Conservation (phyloP, 768 basidiomycete genomes). For the Chalciporus pseudorubinellus region DNA sequence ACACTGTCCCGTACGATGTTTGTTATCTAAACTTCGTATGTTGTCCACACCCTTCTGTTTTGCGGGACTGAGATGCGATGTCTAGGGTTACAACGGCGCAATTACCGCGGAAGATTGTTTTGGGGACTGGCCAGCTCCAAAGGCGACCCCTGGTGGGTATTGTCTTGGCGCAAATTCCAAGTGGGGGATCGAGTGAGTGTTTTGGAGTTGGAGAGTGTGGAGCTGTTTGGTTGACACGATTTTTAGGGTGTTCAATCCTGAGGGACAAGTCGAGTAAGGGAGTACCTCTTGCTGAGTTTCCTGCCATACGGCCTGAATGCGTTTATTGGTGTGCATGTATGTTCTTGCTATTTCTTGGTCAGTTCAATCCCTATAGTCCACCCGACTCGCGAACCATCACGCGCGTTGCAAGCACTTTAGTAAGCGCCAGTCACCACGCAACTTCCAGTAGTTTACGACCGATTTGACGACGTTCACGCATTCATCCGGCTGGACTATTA, state of each 20-base stretch:
- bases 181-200: background rate
- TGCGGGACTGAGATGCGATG: background rate
- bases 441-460: no score
- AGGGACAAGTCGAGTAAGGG: background rate
- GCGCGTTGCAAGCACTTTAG: no score
- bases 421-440: no score
- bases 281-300: no score
- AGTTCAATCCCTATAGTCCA: background rate
- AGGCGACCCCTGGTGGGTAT: background rate
- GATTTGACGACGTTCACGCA: no score
- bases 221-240: background rate
- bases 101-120: constrained; percentile 1
- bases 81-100: background rate
- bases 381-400: no score
- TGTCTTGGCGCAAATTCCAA: background rate
- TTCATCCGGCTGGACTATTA: no score
- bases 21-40: background rate
- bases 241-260: background rate
- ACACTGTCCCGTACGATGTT: constrained; percentile 1
- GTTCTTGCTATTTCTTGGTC: background rate
- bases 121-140: background rate
- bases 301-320: no score
- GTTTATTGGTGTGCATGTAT: no score
- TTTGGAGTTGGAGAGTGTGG: background rate
- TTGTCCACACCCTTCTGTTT: background rate